Percentiles rank a stretch among this genome's conserved stretches.
Evolutionary conservation across 768 basidiomycete species (phyloP).

Genomic region (Lactifluus volemus): DNA sequence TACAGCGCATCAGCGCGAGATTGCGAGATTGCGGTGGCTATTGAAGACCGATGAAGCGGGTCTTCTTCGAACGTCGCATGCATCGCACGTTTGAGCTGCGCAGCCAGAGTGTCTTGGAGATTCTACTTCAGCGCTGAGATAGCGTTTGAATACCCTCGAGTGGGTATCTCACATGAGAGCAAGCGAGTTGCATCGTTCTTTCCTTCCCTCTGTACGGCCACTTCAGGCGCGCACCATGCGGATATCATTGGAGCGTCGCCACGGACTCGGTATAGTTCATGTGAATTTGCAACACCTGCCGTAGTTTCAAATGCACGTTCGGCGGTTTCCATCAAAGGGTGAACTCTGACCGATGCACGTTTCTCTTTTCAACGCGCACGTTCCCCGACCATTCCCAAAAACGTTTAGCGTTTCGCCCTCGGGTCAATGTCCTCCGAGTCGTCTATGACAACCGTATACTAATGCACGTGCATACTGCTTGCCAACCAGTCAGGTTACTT

Average conservation of each 20-base stretch:
- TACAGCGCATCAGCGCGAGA: background rate
- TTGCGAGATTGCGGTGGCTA: background rate
- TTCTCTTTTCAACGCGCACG: background rate
- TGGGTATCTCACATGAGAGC: background rate
- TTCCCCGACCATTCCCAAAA: background rate
- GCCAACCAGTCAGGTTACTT: background rate
- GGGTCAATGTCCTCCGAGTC: background rate
- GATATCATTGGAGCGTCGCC: background rate
- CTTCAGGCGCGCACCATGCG: background rate
- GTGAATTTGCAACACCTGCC: background rate
- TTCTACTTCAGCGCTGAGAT: background rate
- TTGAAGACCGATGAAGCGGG: background rate
- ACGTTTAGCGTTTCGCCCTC: background rate
- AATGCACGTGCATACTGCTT: background rate
- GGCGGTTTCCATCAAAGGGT: background rate
- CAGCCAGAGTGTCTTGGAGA: background rate
- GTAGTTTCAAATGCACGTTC: background rate
- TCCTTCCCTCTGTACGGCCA: background rate
- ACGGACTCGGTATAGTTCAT: background rate
- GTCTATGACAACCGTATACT: background rate
- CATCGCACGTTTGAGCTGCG: background rate
- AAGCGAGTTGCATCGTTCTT: background rate
- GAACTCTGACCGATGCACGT: background rate
- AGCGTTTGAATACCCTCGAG: background rate
- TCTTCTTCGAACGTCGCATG: constrained; percentile 2